Evolutionary conservation across 495 filamentous ascomycete genomes (phyloP).

Genomic region (Penicillium egyptiacum): DNA sequence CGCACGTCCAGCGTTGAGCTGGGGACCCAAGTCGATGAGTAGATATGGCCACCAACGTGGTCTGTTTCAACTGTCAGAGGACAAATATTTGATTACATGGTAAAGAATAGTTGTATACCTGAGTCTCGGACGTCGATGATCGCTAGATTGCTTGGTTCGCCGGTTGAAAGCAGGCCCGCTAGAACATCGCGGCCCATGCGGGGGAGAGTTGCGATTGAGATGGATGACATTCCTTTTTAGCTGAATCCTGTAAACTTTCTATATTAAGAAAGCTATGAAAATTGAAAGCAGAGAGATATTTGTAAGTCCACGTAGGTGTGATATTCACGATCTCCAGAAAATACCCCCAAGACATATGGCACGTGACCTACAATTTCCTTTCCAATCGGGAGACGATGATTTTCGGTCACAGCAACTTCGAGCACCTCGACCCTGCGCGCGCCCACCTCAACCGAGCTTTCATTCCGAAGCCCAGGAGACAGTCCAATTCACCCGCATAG

Average conservation of each 20-base stretch:
- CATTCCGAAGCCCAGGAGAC: background rate
- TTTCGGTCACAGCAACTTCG: constrained; percentile 18
- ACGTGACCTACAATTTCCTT: constrained; percentile 33
- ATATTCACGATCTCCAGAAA: constrained; percentile 1
- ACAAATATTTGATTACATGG: fast-evolving
- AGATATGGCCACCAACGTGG: constrained; percentile 90
- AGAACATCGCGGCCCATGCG: constrained; percentile 65
- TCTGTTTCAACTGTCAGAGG: constrained; percentile 53
- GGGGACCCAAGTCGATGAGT: constrained; percentile 69
- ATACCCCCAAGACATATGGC: background rate
- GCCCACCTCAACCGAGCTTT: background rate
- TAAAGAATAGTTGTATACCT: constrained; percentile 42
- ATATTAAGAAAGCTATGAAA: background rate
- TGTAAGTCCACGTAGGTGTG: background rate
- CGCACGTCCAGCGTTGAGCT: constrained; percentile 67
- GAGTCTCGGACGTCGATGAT: constrained; percentile 89
- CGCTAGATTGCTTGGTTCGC: constrained; percentile 52
- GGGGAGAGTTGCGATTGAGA: constrained; percentile 59
- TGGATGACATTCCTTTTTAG: constrained; percentile 49
- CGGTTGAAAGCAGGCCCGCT: constrained; percentile 46
- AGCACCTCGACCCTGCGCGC: constrained; percentile 10
- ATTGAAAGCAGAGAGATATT: background rate
- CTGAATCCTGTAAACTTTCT: background rate
- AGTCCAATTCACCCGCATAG: constrained; percentile 4
- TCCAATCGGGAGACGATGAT: constrained; percentile 15